Base-by-base conservation (phyloP, 129 eudicot species). In the Dittrichia graveolens region DNA sequence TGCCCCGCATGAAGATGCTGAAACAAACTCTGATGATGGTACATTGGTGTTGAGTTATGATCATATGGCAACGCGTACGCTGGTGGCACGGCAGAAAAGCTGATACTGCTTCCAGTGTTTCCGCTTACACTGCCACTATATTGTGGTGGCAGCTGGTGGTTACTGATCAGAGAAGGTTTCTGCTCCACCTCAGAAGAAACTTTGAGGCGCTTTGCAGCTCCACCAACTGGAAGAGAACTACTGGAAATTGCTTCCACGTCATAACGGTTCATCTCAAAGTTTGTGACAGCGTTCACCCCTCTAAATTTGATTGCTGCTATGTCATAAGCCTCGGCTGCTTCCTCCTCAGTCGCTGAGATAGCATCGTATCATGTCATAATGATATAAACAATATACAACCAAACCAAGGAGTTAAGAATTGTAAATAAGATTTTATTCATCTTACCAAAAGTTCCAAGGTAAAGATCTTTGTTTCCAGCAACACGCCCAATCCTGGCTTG, bases 291-390 rank as follows among this genome's bases (percentile, higher is more conserved):
- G 18, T 95, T 95, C 45, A 86, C 39, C 1, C 99, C 99, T 60
- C 99, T 80, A 79, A 90, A 95, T 67, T 95, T 95, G 58, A 95
- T 95, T 24, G 99, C 99, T 31, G 99, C 99, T 79, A 95, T 95
- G 86, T 95, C 99, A n/a, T 95, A 95, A 0, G 99, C 99, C 82
- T 95, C 99, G 1, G 99, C 99, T 46, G 99, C 99, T 85, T 95
- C 99, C 83, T 95, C 97, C 74, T 95, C 99, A 2, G 99, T 95
- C 11, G 99, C 99, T 95, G 83, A 71, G 63, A 37, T 54, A 49
- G 7, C 15, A 58, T 44, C 39, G 8, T 16, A 9, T 49, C 6
- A n/a, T 41, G 3, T 45, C 0, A 43, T 48, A 8, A 58, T 2
- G 1, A 6, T 35, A 67, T 1, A 12, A 41, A 15, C 7, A 24